Conservation (phyloP, 805 yeast genomes). For the Starmera pachycereana region DNA sequence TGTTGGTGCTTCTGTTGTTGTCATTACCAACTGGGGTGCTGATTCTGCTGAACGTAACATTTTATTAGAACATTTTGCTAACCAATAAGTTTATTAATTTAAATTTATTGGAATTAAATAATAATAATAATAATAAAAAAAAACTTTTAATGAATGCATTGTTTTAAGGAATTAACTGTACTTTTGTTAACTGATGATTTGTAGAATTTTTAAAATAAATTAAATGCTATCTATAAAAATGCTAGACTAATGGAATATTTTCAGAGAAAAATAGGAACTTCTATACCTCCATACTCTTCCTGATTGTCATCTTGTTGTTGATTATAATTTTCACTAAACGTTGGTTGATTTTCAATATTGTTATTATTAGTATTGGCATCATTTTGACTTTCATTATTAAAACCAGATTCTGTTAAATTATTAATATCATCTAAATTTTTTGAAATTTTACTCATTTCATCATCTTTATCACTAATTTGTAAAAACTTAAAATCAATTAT, state of each 20-base stretch:
- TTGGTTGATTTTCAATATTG: too few relatives aligned
- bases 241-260: neutral
- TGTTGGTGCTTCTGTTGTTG: slow-evolving; percentile 99
- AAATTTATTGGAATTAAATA: neutral
- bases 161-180: too few relatives aligned
- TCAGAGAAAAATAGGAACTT: slow-evolving; percentile 16
- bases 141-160: neutral
- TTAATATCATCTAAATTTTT: neutral
- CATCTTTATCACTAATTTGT: slow-evolving; percentile 18
- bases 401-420: neutral
- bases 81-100: slow-evolving; percentile 44
- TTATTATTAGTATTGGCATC: neutral
- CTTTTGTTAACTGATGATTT: slow-evolving; percentile 13
- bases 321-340: too few relatives aligned
- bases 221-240: neutral
- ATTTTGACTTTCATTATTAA: too few relatives aligned
- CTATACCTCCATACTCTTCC: slow-evolving; percentile 9
- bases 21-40: slow-evolving; percentile 99
- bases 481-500: slow-evolving; percentile 27
- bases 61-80: slow-evolving; percentile 92
- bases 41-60: slow-evolving; percentile 95
- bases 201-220: slow-evolving; percentile 24
- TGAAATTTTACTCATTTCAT: slow-evolving; percentile 1
- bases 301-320: slow-evolving; percentile 8
- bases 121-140: neutral